These are phyloP conservation scores for Fusarium succisae DNA, from an alignment of 2,329 filamentous ascomycete species.

Conservation along the genomic window DNA sequence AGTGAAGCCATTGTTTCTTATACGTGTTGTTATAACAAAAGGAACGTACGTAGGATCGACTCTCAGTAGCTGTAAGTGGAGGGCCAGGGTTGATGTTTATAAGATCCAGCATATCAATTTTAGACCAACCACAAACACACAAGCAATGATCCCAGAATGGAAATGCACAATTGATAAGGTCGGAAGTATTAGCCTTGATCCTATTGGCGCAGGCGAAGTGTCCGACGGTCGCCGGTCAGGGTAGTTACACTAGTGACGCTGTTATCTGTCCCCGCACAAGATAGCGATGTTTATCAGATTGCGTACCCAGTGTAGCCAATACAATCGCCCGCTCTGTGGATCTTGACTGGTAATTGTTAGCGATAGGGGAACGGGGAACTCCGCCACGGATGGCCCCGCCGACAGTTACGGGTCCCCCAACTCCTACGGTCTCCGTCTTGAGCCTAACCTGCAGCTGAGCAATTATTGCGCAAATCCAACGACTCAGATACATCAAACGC, in stretches of 20 bases:
- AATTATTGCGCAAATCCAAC: background rate
- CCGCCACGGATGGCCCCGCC: background rate
- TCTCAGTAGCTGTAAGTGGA: background rate
- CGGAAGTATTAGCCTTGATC: background rate
- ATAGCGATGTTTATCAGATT: background rate
- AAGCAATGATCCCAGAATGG: background rate
- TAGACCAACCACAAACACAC: rapidly evolving
- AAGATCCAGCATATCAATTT: background rate
- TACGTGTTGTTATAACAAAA: rapidly evolving
- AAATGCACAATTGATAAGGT: background rate
- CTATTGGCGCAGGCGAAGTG: background rate
- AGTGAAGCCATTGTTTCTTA: background rate
- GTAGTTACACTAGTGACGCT: background rate
- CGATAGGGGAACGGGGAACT: conserved; percentile 11
- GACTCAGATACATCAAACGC: rapidly evolving
- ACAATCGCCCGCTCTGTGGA: background rate
- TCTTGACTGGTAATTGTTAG: background rate
- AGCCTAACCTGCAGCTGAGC: background rate
- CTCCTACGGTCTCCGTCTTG: conserved; percentile 4
- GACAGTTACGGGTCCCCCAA: background rate
- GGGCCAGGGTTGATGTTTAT: background rate
- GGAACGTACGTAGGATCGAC: background rate
- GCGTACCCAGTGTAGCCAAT: background rate
- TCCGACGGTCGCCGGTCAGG: background rate
- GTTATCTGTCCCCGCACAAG: background rate